Evolutionary conservation across 2,329 filamentous ascomycete genomes (phyloP), one percentile per base, ranked within the genome.

Genomic region (Verticillium dahliae): DNA sequence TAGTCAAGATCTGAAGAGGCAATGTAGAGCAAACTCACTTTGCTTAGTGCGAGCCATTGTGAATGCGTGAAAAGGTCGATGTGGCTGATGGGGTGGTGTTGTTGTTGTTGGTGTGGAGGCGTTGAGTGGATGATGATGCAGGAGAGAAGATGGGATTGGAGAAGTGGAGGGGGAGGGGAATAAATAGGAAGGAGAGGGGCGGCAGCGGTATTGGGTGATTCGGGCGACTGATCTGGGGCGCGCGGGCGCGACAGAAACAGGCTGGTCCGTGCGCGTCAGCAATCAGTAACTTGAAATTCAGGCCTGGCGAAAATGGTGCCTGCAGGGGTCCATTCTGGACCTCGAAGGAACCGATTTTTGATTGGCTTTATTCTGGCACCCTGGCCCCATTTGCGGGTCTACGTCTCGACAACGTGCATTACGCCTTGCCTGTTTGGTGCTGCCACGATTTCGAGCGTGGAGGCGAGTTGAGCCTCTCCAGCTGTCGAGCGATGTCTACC

Each of bases 11-110:
- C 15, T 3, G 4, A 15, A 7, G 22, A 6, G 1, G 6, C 27
- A 38, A 37, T 1, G 4, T 0, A 14, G 13, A 5, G 2, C 11
- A 4, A 34, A 63, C 68, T 64, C 57, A 69, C 68, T 87, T 76
- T 87, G 84, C 83, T 87, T 87, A 67, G 84, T 87, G 73, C 84
- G 84, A 70, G 84, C 84, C 84, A 87, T 87, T 80, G 73, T 76
- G 71, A 72, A 63, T 54, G 55, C 67, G 63, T 60, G 38, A 11
- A 34, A 33, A 11, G 57, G 61, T 71, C 69, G 73, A 70, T 74
- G 71, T 65, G 18, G 65, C 65, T 67, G 70, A 65, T 69, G 69
- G 50, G 66, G 67, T 66, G 72, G 69, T 22, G 18, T 22, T 68
- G 70, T 67, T 67, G 65, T 67, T 62, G 56, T 33, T 63, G 59